phyloP scores from a whole-genome alignment of 257 asterid species.

The Solanum chilense region DNA sequence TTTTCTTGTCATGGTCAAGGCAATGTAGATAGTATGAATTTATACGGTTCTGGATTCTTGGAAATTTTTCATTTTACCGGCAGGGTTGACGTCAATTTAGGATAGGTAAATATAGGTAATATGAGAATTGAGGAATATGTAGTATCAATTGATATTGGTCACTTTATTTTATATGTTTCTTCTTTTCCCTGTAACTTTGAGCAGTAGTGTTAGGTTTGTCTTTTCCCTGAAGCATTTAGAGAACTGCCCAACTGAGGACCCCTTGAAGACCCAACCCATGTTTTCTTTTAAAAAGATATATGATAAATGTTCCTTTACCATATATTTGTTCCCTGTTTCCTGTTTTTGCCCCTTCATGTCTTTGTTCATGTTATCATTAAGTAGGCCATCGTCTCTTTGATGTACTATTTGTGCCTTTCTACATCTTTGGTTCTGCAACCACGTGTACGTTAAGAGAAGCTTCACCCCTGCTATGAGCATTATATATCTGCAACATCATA shows the following conservation, averaged over 20 bases:
- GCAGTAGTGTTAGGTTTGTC: neutral
- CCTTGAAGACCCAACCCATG: neutral
- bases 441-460: neutral
- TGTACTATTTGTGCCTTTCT: neutral
- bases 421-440: neutral
- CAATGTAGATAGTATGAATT: neutral
- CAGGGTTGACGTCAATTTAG: neutral
- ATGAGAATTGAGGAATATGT: neutral
- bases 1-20: neutral
- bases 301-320: neutral
- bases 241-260: neutral
- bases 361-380: neutral
- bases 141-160: neutral
- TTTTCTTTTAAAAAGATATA: neutral
- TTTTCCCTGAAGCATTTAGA: neutral
- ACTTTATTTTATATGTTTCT: neutral
- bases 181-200: neutral
- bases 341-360: neutral
- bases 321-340: neutral
- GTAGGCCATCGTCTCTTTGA: neutral
- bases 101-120: neutral
- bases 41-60: neutral
- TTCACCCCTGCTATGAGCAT: neutral
- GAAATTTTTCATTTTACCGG: neutral
- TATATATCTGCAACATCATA: neutral